Percentiles rank a stretch among this genome's conserved stretches.
Conservation (phyloP, 1,139 yeast species). For the Yamadazyma taylorii region DNA sequence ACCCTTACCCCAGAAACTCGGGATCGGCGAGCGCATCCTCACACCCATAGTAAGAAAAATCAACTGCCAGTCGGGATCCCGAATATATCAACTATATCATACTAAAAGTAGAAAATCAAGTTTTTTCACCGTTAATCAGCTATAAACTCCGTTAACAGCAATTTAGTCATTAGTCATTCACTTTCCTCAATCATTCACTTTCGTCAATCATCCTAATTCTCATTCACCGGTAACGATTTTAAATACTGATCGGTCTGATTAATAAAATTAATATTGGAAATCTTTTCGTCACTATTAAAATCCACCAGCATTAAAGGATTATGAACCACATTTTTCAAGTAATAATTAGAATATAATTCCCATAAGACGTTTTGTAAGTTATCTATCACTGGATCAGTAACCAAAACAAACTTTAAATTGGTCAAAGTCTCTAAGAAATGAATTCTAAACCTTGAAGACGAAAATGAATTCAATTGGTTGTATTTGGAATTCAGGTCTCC, state of each 20-base stretch:
- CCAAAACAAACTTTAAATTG: constrained; percentile 70
- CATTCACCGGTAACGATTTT: constrained; percentile 27
- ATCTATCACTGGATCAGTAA: constrained; percentile 68
- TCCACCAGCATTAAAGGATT: constrained; percentile 61
- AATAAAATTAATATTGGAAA: constrained; percentile 46
- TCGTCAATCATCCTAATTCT: too few relatives aligned
- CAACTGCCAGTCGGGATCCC: background rate
- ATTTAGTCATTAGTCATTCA: background rate
- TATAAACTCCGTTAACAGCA: too few relatives aligned
- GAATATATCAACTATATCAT: background rate
- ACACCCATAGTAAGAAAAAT: constrained; percentile 11
- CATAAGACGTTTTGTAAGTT: constrained; percentile 60
- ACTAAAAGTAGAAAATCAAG: too few relatives aligned
- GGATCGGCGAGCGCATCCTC: too few relatives aligned
- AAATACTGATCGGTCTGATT: constrained; percentile 42
- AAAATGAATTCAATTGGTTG: constrained; percentile 62
- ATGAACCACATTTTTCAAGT: constrained; percentile 66
- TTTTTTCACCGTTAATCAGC: too few relatives aligned
- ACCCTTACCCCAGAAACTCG: constrained; percentile 4
- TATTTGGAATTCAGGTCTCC: constrained; percentile 28
- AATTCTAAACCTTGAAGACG: constrained; percentile 72
- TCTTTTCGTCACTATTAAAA: constrained; percentile 37
- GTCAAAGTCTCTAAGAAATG: constrained; percentile 82
- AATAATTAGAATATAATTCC: constrained; percentile 67
- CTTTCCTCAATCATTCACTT: too few relatives aligned